Percentiles rank a stretch among this genome's conserved stretches.
Conservation (phyloP, 331 rosid genomes). For the Spiraea crenata region DNA sequence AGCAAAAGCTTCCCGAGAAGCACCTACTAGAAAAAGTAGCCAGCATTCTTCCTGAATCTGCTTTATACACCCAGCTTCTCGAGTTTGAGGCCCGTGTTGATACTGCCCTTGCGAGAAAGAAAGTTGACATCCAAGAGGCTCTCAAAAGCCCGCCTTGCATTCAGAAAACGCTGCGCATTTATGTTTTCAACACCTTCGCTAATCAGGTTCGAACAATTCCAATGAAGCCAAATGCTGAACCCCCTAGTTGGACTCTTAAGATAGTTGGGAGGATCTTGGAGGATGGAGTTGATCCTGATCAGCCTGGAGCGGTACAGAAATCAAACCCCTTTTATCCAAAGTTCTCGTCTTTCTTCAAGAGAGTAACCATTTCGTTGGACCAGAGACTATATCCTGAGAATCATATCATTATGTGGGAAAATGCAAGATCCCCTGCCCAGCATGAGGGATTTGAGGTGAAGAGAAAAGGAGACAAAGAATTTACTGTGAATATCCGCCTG, state of each 20-base stretch:
- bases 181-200: constrained; percentile 86
- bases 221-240: constrained; percentile 80
- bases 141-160: constrained; percentile 79
- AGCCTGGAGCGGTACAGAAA: constrained; percentile 79
- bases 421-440: constrained; percentile 74
- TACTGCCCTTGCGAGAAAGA: constrained; percentile 86
- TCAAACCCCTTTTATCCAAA: constrained; percentile 79
- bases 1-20: constrained; percentile 95
- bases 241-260: constrained; percentile 95
- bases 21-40: constrained; percentile 91
- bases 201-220: constrained; percentile 82
- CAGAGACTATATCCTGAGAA: constrained; percentile 91
- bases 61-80: constrained; percentile 91
- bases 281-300: constrained; percentile 98
- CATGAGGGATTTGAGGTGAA: constrained; percentile 99
- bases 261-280: constrained; percentile 95
- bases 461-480: constrained; percentile 95
- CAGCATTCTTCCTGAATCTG: constrained; percentile 82
- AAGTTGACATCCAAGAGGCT: constrained; percentile 95
- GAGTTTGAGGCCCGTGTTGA: constrained; percentile 96
- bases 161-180: constrained; percentile 93
- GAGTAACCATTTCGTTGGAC: constrained; percentile 87
- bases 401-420: constrained; percentile 82
- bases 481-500: constrained; percentile 63
- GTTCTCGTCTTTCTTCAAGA: constrained; percentile 88